These are phyloP conservation scores for Trichoderma koningii DNA, from an alignment of 2,329 filamentous ascomycete species.

Conservation along the genomic window DNA sequence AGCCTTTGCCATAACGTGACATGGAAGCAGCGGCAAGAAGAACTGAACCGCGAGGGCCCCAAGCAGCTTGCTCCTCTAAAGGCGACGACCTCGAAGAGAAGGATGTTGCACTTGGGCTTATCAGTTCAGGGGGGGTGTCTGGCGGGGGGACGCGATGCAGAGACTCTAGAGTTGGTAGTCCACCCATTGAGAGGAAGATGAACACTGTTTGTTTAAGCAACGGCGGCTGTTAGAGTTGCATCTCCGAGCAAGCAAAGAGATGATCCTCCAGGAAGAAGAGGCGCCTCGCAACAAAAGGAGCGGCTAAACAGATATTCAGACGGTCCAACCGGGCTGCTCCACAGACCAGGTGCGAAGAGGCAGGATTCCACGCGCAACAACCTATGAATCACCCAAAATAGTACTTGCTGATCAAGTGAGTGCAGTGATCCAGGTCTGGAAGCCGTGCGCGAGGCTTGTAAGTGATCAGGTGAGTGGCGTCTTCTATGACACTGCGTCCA, in stretches of 20 bases:
- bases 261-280: not conserved
- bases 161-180: conserved; percentile 53
- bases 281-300: not conserved
- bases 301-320: conserved; percentile 1
- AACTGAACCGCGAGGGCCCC: conserved; percentile 45
- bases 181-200: conserved; percentile 54
- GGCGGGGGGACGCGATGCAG: conserved; percentile 53
- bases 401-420: not conserved
- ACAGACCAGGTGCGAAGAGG: not conserved
- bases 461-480: conserved; percentile 1
- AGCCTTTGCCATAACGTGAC: conserved; percentile 58
- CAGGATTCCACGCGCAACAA: conserved; percentile 7
- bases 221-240: conserved; percentile 21
- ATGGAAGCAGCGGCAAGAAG: conserved; percentile 54
- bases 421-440: not conserved
- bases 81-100: conserved; percentile 49
- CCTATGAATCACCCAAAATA: not conserved
- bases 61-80: conserved; percentile 48
- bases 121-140: conserved; percentile 57
- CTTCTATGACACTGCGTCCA: conserved; percentile 16
- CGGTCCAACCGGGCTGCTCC: not conserved
- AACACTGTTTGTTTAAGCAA: not conserved
- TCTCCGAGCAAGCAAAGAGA: conserved; percentile 20
- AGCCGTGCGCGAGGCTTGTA: not conserved
- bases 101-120: conserved; percentile 54